These are phyloP conservation scores for Schizochytrium sp. DNA, from an alignment of 108 stramenopile genomes.

Conservation along the genomic window DNA sequence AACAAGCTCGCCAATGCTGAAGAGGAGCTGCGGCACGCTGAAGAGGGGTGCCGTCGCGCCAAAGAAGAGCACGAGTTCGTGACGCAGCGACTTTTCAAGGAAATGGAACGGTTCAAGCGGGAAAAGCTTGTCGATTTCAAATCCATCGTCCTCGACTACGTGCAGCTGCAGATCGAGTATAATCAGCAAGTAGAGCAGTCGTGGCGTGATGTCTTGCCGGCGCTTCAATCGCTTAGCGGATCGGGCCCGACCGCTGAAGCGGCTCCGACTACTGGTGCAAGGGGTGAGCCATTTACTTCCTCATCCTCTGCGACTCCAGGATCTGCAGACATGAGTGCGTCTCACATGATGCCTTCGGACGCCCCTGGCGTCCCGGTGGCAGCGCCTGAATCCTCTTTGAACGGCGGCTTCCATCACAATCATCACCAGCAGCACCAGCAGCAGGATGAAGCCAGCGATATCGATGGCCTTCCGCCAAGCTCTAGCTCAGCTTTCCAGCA, in stretches of 20 bases:
- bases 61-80: conserved; percentile 73
- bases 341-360: too few species aligned
- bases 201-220: conserved; percentile 45
- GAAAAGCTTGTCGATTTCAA: conserved; percentile 91
- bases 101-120: conserved; percentile 89
- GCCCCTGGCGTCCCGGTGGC: too few species aligned
- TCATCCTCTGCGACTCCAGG: too few species aligned
- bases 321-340: too few species aligned
- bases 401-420: too few species aligned
- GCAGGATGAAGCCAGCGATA: too few species aligned
- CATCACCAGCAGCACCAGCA: too few species aligned
- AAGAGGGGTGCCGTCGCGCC: conserved; percentile 62
- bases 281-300: too few species aligned
- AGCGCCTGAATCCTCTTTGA: too few species aligned
- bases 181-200: conserved; percentile 81
- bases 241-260: not conserved
- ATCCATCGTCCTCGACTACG: conserved; percentile 76
- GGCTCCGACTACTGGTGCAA: not conserved
- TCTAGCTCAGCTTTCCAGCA: too few species aligned
- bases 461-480: too few species aligned
- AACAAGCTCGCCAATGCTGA: conserved; percentile 52
- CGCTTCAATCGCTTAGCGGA: not conserved
- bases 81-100: conserved; percentile 75
- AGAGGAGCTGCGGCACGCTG: conserved; percentile 65
- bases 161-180: conserved; percentile 81